These are phyloP conservation scores for Pichia eremophila DNA, from an alignment of 805 yeast species.

Conservation along the genomic window DNA sequence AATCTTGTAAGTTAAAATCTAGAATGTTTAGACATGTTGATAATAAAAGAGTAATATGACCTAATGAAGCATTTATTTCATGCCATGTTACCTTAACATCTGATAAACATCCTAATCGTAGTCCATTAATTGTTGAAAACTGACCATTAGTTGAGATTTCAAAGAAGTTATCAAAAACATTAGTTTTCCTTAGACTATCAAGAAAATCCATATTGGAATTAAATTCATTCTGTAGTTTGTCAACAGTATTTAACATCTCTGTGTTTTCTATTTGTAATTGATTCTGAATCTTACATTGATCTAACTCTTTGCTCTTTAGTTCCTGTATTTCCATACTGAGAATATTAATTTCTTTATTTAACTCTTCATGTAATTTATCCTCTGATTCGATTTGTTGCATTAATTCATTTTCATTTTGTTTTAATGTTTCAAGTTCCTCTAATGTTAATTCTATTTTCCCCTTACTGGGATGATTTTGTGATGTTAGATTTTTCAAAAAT, in stretches of 20 bases:
- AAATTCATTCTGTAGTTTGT: slow-evolving; percentile 54
- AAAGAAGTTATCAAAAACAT: slow-evolving; percentile 78
- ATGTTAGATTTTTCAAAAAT: slow-evolving; percentile 61
- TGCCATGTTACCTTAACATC: slow-evolving; percentile 69
- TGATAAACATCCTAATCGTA: slow-evolving; percentile 64
- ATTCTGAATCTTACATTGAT: slow-evolving; percentile 44
- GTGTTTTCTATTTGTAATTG: slow-evolving; percentile 42
- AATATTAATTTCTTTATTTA: slow-evolving; percentile 39
- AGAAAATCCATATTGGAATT: slow-evolving; percentile 55
- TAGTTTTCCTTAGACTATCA: slow-evolving; percentile 62
- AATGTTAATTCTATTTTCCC: slow-evolving; percentile 37
- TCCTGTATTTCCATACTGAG: slow-evolving; percentile 32
- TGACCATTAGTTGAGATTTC: slow-evolving; percentile 75
- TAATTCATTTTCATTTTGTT: slow-evolving; percentile 28
- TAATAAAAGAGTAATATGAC: slow-evolving; percentile 66
- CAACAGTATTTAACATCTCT: slow-evolving; percentile 44
- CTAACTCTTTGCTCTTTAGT: slow-evolving; percentile 36
- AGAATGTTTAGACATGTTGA: slow-evolving; percentile 54
- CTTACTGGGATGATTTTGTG: slow-evolving; percentile 36
- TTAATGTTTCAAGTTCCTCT: slow-evolving; percentile 37
- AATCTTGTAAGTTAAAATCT: slow-evolving; percentile 45
- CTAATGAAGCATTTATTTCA: slow-evolving; percentile 86
- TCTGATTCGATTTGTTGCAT: slow-evolving; percentile 32
- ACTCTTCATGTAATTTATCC: slow-evolving; percentile 33
- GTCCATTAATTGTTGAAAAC: slow-evolving; percentile 81